phyloP scores from a whole-genome alignment of 371 early-diverging fungal species.

The Haplosporangium sp. region DNA sequence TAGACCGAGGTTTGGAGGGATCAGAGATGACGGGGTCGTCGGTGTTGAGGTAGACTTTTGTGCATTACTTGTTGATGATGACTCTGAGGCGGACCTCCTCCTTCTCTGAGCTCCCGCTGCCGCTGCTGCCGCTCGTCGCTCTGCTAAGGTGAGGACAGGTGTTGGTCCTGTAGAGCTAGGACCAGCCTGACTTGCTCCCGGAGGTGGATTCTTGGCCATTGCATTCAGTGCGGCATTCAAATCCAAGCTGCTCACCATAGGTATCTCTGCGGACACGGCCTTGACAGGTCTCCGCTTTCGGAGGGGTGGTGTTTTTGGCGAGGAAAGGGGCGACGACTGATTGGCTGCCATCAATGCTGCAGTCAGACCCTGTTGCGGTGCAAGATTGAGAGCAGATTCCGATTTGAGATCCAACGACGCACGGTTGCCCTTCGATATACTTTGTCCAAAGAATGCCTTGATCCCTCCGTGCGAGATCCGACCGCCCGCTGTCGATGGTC shows the following conservation, averaged over 20 bases:
- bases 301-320: conserved; percentile 22
- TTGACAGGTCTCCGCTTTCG: conserved; percentile 26
- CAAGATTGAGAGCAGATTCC: conserved; percentile 9
- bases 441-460: conserved; percentile 41
- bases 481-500: conserved; percentile 25
- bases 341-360: conserved; percentile 28
- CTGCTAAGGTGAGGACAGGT: conserved; percentile 32
- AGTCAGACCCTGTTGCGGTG: conserved; percentile 23
- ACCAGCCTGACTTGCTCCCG: not conserved
- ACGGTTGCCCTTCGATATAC: conserved; percentile 22
- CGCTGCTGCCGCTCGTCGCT: conserved; percentile 36
- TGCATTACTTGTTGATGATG: conserved; percentile 14
- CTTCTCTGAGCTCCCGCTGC: conserved; percentile 29
- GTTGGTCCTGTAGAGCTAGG: not conserved
- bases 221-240: conserved; percentile 8
- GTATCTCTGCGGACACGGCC: conserved; percentile 36
- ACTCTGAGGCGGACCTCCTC: conserved; percentile 40
- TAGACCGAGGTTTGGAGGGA: conserved; percentile 36
- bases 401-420: conserved; percentile 34
- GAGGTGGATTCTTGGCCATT: conserved; percentile 2
- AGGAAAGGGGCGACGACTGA: conserved; percentile 10
- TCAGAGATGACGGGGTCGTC: conserved; percentile 10
- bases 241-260: conserved; percentile 8
- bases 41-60: conserved; percentile 1
- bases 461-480: conserved; percentile 41